Evolutionary conservation across 2,329 filamentous ascomycete genomes (phyloP).

Genomic region (Huntiella savannae): DNA sequence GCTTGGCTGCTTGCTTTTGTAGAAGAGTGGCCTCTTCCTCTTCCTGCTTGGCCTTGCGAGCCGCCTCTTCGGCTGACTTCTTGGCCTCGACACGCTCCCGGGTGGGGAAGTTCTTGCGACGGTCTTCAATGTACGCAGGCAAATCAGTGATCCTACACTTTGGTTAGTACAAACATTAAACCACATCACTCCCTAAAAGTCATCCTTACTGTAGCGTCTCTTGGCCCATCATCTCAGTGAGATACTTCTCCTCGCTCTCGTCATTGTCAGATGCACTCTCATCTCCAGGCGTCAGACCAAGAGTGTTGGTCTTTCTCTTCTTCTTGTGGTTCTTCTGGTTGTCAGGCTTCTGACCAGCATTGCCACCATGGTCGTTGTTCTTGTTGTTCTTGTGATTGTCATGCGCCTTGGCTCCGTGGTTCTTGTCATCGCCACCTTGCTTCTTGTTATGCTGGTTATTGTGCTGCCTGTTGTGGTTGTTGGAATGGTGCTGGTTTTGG

Average conservation of each 20-base stretch:
- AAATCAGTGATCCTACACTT: conserved; percentile 45
- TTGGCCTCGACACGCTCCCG: conserved; percentile 47
- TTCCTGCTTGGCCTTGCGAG: conserved; percentile 39
- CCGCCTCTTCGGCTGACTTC: conserved; percentile 28
- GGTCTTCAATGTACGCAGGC: conserved; percentile 61
- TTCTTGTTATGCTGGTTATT: conserved; percentile 13
- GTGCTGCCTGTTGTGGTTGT: conserved; percentile 14
- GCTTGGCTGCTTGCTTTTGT: conserved; percentile 41
- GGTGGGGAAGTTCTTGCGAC: conserved; percentile 65
- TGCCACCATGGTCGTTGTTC: conserved; percentile 12
- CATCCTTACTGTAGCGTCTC: conserved; percentile 35
- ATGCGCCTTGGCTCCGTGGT: neutral
- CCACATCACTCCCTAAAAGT: no score
- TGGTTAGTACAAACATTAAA: conserved; percentile 6
- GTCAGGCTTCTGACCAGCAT: conserved; percentile 17
- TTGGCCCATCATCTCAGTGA: conserved; percentile 33
- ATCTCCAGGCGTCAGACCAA: conserved; percentile 51
- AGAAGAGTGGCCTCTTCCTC: conserved; percentile 24
- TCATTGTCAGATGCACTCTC: conserved; percentile 47
- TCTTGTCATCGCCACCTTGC: conserved; percentile 2
- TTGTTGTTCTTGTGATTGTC: conserved; percentile 20
- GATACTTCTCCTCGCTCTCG: conserved; percentile 51
- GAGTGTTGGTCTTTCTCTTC: conserved; percentile 51
- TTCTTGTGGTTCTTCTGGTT: conserved; percentile 42
- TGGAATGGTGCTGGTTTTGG: conserved; percentile 16